Conservation (phyloP, 2,329 filamentous ascomycete species). For the Aspergillaceae sp. region DNA sequence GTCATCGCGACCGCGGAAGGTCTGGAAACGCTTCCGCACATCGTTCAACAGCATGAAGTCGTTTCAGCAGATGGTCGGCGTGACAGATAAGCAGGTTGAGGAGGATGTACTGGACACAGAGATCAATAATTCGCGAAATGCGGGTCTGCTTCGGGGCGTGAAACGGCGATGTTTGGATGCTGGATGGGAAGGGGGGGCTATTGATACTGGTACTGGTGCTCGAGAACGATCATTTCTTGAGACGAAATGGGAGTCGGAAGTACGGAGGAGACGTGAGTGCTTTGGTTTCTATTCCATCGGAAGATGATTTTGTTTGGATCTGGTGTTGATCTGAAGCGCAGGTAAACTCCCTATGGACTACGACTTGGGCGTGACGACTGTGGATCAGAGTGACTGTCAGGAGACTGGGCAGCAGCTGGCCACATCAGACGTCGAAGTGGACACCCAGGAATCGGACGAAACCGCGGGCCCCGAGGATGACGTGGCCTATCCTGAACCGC, state of each 20-base stretch:
- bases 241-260: conserved; percentile 34
- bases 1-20: conserved; percentile 31
- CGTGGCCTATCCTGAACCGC: conserved; percentile 12
- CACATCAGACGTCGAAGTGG: conserved; percentile 12
- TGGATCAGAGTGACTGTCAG: not conserved
- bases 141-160: conserved; percentile 23
- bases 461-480: conserved; percentile 8
- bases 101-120: conserved; percentile 21
- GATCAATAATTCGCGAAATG: conserved; percentile 25
- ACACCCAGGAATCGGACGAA: conserved; percentile 10
- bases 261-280: conserved; percentile 22
- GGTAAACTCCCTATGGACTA: conserved; percentile 13
- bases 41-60: conserved; percentile 28
- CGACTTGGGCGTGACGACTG: not conserved
- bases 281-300: not conserved
- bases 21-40: conserved; percentile 38
- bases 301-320: no score
- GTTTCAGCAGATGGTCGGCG: conserved; percentile 16
- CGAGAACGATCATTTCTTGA: conserved; percentile 31
- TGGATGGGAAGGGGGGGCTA: conserved; percentile 5
- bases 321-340: not conserved
- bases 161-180: conserved; percentile 26
- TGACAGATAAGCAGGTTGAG: conserved; percentile 8
- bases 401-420: conserved; percentile 6
- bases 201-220: not conserved